Percentiles rank a stretch among this genome's conserved stretches.
phyloP scores from a whole-genome alignment of 75 land plant genomes.

The Cupressus sempervirens region DNA sequence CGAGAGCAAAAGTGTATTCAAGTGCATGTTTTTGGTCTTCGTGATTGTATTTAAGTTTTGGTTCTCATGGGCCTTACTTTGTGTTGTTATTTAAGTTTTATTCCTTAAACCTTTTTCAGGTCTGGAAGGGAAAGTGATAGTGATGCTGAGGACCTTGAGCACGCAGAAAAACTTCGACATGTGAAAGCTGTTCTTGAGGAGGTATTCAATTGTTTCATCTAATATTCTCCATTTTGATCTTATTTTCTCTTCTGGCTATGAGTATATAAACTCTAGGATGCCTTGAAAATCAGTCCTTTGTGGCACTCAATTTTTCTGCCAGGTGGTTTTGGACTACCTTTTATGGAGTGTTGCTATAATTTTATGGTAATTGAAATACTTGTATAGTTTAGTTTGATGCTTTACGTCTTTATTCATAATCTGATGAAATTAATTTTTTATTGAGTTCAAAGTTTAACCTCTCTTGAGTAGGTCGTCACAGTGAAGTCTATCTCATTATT shows the following conservation, averaged over 20 bases:
- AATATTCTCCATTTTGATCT: background rate
- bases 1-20: background rate
- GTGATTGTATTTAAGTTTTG: background rate
- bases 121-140: slow-evolving; percentile 96
- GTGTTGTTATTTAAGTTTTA: background rate
- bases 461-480: background rate
- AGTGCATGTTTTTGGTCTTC: background rate
- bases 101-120: slow-evolving; percentile 25
- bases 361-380: background rate
- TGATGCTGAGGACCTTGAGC: slow-evolving; percentile 95
- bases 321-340: background rate
- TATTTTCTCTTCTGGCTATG: background rate
- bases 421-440: background rate
- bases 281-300: background rate
- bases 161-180: slow-evolving; percentile 99
- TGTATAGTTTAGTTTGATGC: background rate
- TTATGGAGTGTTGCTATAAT: background rate
- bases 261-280: background rate
- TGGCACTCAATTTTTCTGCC: background rate
- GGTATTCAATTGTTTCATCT: slow-evolving; percentile 35
- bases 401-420: background rate
- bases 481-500: background rate
- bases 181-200: slow-evolving; percentile 99
- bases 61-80: background rate
- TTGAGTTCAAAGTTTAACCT: background rate